phyloP scores from a whole-genome alignment of 306 rosid genomes.

The Cicer arietinum region DNA sequence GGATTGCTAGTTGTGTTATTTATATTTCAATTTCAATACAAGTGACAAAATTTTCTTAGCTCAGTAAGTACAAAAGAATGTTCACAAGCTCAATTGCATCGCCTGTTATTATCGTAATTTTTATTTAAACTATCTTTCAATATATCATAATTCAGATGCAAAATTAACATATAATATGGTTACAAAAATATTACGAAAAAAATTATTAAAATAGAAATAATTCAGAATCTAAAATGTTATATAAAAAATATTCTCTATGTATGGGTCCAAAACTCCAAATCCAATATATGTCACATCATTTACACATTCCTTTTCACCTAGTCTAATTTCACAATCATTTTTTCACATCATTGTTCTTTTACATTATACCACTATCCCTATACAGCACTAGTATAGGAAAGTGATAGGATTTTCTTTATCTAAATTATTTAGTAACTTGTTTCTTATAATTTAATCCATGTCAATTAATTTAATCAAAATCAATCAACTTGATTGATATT shows the following conservation, averaged over 20 bases:
- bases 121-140: not conserved
- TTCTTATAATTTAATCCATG: not conserved
- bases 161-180: not conserved
- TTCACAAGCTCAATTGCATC: not conserved
- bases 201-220: not conserved
- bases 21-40: no score
- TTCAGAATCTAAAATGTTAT: not conserved
- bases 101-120: not conserved
- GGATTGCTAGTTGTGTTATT: no score
- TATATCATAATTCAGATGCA: not conserved
- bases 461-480: no score
- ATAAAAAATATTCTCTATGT: not conserved
- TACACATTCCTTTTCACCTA: not conserved
- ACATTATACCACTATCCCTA: not conserved
- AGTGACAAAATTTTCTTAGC: not conserved
- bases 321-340: not conserved
- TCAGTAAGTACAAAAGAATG: not conserved
- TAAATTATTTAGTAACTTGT: no score
- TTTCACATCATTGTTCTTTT: not conserved
- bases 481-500: not conserved
- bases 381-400: not conserved
- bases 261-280: conserved; percentile 11
- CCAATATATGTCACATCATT: not conserved
- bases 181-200: not conserved
- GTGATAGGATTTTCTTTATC: not conserved